Conservation (phyloP, 2,329 filamentous ascomycete species). For the Diaporthe longicolla region DNA sequence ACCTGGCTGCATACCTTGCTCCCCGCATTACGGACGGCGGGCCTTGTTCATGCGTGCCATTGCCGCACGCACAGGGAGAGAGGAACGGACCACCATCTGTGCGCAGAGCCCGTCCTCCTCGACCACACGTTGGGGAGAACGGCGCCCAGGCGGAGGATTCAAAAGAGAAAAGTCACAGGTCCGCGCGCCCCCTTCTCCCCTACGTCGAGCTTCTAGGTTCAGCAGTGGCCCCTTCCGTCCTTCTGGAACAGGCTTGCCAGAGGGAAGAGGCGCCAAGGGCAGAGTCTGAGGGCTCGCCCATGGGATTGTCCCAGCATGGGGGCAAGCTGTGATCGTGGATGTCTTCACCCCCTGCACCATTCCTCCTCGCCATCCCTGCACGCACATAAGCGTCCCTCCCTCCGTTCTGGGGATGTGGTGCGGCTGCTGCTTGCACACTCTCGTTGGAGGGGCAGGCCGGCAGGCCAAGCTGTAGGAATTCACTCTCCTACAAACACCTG, state of each 20-base stretch:
- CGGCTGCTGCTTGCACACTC: background rate
- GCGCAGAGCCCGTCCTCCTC: background rate
- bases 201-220: background rate
- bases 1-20: too few species aligned
- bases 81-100: slow-evolving; percentile 22
- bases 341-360: background rate
- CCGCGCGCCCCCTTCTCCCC: slow-evolving; percentile 4
- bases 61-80: slow-evolving; percentile 3
- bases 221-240: slow-evolving; percentile 1
- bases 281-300: background rate
- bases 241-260: slow-evolving; percentile 23
- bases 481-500: background rate
- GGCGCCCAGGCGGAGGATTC: background rate
- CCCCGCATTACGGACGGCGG: slow-evolving; percentile 23
- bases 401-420: background rate
- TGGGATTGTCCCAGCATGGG: slow-evolving; percentile 8
- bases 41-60: slow-evolving; percentile 23
- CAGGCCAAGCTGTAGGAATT: background rate
- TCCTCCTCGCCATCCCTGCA: background rate
- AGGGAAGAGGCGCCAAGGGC: slow-evolving; percentile 1
- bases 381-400: background rate
- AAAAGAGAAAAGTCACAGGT: background rate
- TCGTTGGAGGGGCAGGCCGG: background rate
- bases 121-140: background rate
- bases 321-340: background rate